Conservation (phyloP, 2,329 filamentous ascomycete species). For the Stachybotrys elegans region DNA sequence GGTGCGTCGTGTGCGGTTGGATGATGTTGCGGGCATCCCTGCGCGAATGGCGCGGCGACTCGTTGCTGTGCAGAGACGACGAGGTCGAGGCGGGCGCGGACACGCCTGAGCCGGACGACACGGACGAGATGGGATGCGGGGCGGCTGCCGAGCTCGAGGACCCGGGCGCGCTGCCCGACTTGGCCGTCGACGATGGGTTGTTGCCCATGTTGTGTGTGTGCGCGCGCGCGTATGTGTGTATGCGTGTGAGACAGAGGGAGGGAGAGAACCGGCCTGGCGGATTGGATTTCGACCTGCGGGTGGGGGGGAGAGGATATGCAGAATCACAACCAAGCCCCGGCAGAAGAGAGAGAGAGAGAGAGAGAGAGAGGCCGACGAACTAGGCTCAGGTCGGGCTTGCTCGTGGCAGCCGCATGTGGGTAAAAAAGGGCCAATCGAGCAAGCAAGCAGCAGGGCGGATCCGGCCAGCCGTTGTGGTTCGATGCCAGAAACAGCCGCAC, state of each 20-base stretch:
- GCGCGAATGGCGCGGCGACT: slow-evolving; percentile 25
- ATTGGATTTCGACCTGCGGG: not conserved
- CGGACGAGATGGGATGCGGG: slow-evolving; percentile 10
- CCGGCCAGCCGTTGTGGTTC: no score
- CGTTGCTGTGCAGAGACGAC: slow-evolving; percentile 11
- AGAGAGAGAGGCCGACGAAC: not conserved
- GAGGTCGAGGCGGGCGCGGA: slow-evolving; percentile 9
- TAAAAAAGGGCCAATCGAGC: no score
- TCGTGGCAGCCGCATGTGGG: no score
- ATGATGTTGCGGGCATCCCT: slow-evolving; percentile 44
- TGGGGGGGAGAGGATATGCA: not conserved
- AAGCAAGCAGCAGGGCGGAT: no score
- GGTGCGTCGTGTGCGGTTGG: slow-evolving; percentile 48
- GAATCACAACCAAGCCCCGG: not conserved
- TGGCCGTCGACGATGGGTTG: slow-evolving; percentile 32
- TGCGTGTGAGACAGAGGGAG: not conserved
- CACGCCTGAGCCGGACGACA: slow-evolving; percentile 17
- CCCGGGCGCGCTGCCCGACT: slow-evolving; percentile 26
- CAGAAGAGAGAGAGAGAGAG: not conserved
- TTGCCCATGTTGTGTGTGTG: slow-evolving; percentile 25
- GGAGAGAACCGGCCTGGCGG: no score
- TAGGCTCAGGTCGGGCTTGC: not conserved
- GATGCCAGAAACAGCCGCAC: no score
- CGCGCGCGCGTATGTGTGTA: not conserved
- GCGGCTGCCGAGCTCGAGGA: slow-evolving; percentile 3